Conservation (phyloP, 2,329 filamentous ascomycete species). For the Phyllosticta citribraziliensis region DNA sequence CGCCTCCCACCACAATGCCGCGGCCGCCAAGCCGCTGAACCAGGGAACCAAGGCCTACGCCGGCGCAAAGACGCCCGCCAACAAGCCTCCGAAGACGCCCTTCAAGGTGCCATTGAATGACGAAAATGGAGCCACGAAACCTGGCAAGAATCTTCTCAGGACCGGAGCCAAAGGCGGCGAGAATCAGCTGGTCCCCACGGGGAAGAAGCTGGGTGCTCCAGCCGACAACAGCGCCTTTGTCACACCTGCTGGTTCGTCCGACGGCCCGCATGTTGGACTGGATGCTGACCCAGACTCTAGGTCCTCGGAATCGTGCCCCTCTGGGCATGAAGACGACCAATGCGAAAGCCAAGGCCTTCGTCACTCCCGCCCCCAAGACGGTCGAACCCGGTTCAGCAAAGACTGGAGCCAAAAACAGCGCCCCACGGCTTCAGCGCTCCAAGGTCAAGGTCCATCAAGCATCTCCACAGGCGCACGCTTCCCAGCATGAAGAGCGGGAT, state of each 20-base stretch:
- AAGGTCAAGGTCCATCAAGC: conserved; percentile 55
- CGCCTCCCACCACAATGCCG: conserved; percentile 61
- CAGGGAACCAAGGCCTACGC: conserved; percentile 49
- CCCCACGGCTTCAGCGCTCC: conserved; percentile 44
- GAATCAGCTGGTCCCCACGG: conserved; percentile 40
- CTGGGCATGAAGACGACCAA: conserved; percentile 95
- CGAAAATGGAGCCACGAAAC: conserved; percentile 64
- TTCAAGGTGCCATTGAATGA: conserved; percentile 70
- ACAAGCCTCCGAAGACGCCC: conserved; percentile 71
- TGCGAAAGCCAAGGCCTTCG: conserved; percentile 63
- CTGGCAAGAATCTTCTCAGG: conserved; percentile 50
- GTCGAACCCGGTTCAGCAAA: conserved; percentile 38
- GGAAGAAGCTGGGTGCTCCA: conserved; percentile 40
- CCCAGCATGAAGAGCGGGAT: conserved; percentile 56
- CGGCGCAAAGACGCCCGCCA: conserved; percentile 68
- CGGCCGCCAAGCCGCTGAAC: conserved; percentile 61
- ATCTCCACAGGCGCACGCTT: conserved; percentile 37
- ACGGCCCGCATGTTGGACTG: neutral
- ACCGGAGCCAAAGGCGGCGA: conserved; percentile 48
- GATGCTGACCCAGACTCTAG: conserved; percentile 26
- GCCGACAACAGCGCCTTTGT: conserved; percentile 56
- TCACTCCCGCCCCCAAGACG: conserved; percentile 55
- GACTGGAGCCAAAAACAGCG: conserved; percentile 50
- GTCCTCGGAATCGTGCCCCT: conserved; percentile 63
- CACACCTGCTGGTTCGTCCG: conserved; percentile 62